Base-by-base conservation (phyloP, 495 filamentous ascomycete species). In the Apiosordaria backusii region DNA sequence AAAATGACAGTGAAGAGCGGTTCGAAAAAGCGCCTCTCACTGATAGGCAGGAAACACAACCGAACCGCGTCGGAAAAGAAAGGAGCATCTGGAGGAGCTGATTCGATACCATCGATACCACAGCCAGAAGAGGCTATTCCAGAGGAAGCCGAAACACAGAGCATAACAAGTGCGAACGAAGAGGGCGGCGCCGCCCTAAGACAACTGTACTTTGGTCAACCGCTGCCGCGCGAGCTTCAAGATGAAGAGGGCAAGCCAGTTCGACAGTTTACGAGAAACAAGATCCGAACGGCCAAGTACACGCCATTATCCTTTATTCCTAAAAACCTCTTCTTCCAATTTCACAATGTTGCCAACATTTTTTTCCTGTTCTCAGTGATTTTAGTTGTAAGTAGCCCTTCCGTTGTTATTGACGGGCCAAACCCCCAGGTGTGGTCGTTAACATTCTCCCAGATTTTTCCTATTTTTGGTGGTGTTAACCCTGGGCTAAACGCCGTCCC, bases 291-390 rank as follows among this genome's bases (percentile, higher is more conserved):
- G 3, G 90, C 96, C 61, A 98, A 97, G 76, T 99, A 97, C 77
- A 98, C 96, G 4, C 88, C 96, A 16, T 78, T 99, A 61, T 96
- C 90, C 69, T 99, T 99, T 80, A 78, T 98, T n/a, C 96, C 96
- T 10, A 97, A 98, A 79, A 97, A 99, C 76, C 75, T 98, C 63
- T 99, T 88, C 85, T 89, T 95, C 65, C 96, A 99, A 77, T 98
- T 99, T 75, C 93, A 98, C 79, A 98, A 98, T 76, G 91, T 99
- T 70, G 96, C 96, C 62, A 99, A 98, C 77, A 88, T 98, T 50
- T 99, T 97, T 78, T 99, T 99, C 83, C 82, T 98, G 63, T 97
- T 97, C 79, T 86, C 95, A 67, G 94, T 97, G 76, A 94, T 99
- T 74, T 86, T 99, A 64, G 85, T 88, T 68, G 96, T 98, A 88